Conservation (phyloP, 2,329 filamentous ascomycete genomes). For the Aspergillus glaucus region DNA sequence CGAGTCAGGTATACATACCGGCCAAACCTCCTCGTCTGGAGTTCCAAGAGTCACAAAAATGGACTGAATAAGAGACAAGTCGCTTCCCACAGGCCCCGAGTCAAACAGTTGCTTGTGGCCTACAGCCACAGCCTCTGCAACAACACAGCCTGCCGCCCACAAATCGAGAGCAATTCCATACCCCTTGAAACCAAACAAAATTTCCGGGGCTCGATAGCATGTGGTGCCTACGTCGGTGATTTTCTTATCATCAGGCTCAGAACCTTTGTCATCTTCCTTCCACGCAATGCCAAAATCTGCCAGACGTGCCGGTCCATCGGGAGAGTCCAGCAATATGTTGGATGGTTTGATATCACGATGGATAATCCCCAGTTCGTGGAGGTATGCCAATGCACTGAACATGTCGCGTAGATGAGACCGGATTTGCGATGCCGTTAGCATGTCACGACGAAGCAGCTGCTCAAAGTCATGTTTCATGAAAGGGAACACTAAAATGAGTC, state of each 20-base stretch:
- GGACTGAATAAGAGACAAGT: constrained; percentile 81
- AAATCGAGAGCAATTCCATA: constrained; percentile 75
- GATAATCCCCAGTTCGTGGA: constrained; percentile 72
- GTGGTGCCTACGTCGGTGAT: constrained; percentile 92
- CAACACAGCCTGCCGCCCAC: constrained; percentile 80
- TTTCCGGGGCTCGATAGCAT: constrained; percentile 81
- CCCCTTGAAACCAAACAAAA: constrained; percentile 72
- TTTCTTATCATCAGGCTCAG: constrained; percentile 63
- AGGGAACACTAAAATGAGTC: constrained; percentile 76
- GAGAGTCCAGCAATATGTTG: constrained; percentile 67
- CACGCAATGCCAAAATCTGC: constrained; percentile 92
- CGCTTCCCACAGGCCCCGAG: constrained; percentile 82
- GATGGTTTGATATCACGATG: constrained; percentile 94
- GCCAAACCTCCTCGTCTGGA: constrained; percentile 74
- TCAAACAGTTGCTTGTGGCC: constrained; percentile 66
- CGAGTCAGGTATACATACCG: constrained; percentile 44
- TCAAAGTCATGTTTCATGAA: constrained; percentile 71
- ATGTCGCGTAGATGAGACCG: constrained; percentile 57
- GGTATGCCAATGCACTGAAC: constrained; percentile 62
- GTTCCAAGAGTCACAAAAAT: constrained; percentile 91
- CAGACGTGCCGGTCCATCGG: constrained; percentile 66
- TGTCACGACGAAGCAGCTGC: constrained; percentile 53
- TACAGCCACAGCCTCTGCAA: constrained; percentile 64
- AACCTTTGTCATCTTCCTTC: constrained; percentile 53
- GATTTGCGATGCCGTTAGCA: constrained; percentile 34